These are phyloP conservation scores for Oxyria digyna DNA, from an alignment of 148 eudicot genomes.

Conservation along the genomic window DNA sequence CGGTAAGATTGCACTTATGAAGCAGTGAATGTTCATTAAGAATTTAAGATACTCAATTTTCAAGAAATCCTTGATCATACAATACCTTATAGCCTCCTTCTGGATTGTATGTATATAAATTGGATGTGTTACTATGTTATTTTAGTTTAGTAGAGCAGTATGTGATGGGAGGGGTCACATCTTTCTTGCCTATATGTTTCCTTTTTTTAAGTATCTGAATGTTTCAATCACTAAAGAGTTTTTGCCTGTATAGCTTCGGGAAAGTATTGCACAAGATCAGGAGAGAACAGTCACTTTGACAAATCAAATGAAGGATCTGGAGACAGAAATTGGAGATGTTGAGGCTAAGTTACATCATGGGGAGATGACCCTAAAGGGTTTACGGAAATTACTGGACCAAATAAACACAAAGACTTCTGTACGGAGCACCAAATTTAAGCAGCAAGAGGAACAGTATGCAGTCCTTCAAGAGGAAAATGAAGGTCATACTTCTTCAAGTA, in stretches of 20 bases:
- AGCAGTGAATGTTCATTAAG: no score
- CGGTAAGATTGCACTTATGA: background rate
- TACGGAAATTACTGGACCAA: slow-evolving; percentile 45
- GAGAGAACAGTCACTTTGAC: slow-evolving; percentile 55
- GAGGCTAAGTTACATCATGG: slow-evolving; percentile 54
- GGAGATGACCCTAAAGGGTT: slow-evolving; percentile 54
- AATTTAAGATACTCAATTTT: background rate
- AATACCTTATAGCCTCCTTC: background rate
- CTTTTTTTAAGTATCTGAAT: background rate
- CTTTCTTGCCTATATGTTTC: background rate
- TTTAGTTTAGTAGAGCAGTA: background rate
- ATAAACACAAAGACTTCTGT: slow-evolving; percentile 48
- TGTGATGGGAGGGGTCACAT: background rate
- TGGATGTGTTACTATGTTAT: background rate
- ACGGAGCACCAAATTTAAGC: slow-evolving; percentile 42
- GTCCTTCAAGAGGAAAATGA: slow-evolving; percentile 59
- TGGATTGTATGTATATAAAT: background rate
- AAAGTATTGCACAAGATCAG: slow-evolving; percentile 81
- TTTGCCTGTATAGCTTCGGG: slow-evolving; percentile 51
- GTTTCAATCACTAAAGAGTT: background rate
- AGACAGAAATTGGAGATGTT: slow-evolving; percentile 41
- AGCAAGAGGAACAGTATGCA: slow-evolving; percentile 40
- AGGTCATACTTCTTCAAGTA: slow-evolving; percentile 30
- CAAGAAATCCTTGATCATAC: background rate
- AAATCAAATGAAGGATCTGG: slow-evolving; percentile 56